Conservation (phyloP, 129 eudicot genomes). For the Artemisia tridentata region DNA sequence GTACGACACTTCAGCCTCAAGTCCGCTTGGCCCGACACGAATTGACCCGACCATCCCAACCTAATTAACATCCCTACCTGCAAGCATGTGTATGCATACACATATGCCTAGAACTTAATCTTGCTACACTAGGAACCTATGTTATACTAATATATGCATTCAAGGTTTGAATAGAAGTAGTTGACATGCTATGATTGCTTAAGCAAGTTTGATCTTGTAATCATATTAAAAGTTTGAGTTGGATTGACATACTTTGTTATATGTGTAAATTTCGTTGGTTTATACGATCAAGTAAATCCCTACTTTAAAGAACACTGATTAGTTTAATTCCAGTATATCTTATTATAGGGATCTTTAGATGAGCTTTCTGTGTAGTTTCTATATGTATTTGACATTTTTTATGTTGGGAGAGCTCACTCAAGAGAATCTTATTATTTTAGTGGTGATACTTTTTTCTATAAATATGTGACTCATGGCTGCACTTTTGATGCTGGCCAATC, state of each 20-base stretch:
- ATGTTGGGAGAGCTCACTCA: not conserved
- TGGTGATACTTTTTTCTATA: not conserved
- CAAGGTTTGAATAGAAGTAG: not conserved
- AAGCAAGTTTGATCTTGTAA: not conserved
- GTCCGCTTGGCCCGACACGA: no score
- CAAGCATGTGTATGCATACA: conserved; percentile 1
- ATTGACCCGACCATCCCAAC: no score
- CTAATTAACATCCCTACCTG: not conserved
- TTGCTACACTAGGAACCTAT: not conserved
- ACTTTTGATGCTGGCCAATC: not conserved
- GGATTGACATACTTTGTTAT: not conserved
- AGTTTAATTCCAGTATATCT: not conserved
- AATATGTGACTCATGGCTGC: not conserved
- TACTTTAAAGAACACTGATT: not conserved
- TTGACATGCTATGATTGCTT: not conserved
- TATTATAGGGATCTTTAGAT: not conserved
- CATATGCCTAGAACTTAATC: not conserved
- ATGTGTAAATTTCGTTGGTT: not conserved
- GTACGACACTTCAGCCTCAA: no score
- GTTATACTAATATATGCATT: not conserved
- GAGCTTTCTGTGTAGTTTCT: not conserved
- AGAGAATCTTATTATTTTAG: not conserved
- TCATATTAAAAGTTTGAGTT: not conserved
- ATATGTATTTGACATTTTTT: not conserved
- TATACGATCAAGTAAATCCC: no score